These are phyloP conservation scores for Funneliformis geosporum DNA, from an alignment of 192 early-diverging fungal species.

Conservation along the genomic window DNA sequence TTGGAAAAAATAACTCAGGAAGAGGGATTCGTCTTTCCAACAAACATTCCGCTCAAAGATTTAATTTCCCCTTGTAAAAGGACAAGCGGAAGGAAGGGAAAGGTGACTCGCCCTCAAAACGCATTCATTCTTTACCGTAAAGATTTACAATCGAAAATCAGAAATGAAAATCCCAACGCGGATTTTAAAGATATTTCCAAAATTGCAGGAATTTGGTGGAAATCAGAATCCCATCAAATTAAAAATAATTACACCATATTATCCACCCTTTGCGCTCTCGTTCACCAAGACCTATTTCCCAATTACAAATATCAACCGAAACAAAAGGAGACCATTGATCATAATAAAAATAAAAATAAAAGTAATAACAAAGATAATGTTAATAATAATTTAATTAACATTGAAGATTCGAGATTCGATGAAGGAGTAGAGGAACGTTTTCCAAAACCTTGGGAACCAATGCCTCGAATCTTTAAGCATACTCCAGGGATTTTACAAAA, in stretches of 20 bases:
- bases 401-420: no score
- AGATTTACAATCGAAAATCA: slow-evolving; percentile 18
- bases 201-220: background rate
- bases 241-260: slow-evolving; percentile 24
- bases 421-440: background rate
- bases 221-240: background rate
- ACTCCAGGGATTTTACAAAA: background rate
- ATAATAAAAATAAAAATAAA: background rate
- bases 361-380: background rate
- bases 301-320: slow-evolving; percentile 25
- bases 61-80: slow-evolving; percentile 23
- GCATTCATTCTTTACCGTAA: slow-evolving; percentile 23
- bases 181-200: slow-evolving; percentile 25
- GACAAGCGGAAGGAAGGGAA: slow-evolving; percentile 2
- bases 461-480: background rate
- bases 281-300: slow-evolving; percentile 26
- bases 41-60: background rate
- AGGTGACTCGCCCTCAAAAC: slow-evolving; percentile 23
- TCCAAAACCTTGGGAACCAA: background rate
- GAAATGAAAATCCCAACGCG: background rate
- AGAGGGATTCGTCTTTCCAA: background rate
- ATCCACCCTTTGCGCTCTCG: background rate
- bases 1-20: background rate
- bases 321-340: background rate
- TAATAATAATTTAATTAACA: background rate